Base-by-base conservation (phyloP, 495 filamentous ascomycete species). In the Sabuloglossum arenarium region DNA sequence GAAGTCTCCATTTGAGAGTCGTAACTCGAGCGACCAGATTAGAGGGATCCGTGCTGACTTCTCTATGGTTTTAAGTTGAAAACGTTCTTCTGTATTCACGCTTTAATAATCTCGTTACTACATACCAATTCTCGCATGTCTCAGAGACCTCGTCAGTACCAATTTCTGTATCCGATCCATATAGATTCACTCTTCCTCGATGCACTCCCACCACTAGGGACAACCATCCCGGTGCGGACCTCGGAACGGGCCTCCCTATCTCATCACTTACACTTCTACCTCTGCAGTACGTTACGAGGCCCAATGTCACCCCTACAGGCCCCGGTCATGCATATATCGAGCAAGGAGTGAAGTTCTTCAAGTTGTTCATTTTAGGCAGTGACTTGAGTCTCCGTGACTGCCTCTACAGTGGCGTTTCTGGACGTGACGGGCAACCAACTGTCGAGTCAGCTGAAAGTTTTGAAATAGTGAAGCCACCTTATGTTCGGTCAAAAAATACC, bases 41-140 rank as follows among this genome's bases (percentile, higher is more conserved):
- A 11, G 31, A 21, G 23, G 5, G 30, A 55, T 4, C 34, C n/a
- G 58, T 39, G 59, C 55, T 61, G 54, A 56, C 39, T 45, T 21
- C 51, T 51, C 21, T 23, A 25, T 19, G 25, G 10, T 16, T 28
- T 27, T 14, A 55, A 67, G 65, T 59, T 6, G 55, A 46, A 6
- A 16, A 59, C 0, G 45, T 65, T 0, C 11, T 64, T 14, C 21
- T 67, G 5, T 61, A 61, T 52, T 68, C 65, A 0, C 58, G 59
- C 1, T 29, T 66, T 11, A 66, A 62, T 39, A 55, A 16, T n/a
- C 52, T 68, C n/a, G 39, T 63, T 24, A 62, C 60, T 2, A 39
- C 60, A 39, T 64, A 62, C 47, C 30, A 53, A 53, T 68, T 63
- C 28, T 31, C 42, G 28, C 53, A 55, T 5, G 23, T 28, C 19